Conservation (phyloP, 257 asterid species). For the Parsonsia alboflavescens region DNA sequence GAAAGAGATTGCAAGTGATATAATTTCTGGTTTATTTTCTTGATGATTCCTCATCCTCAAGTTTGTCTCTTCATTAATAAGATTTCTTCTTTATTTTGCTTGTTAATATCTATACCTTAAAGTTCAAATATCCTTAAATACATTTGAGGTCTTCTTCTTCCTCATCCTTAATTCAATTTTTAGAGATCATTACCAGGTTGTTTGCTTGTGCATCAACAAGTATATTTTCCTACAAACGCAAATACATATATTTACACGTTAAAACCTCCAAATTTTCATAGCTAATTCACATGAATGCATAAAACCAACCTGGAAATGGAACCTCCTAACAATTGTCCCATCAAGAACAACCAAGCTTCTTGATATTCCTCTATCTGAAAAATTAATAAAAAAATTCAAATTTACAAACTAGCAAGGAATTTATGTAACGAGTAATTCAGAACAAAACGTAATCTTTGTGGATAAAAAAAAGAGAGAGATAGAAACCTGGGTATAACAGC, state of each 20-base stretch:
- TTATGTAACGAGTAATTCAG: neutral
- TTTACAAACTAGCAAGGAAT: neutral
- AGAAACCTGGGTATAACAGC: conserved; percentile 7
- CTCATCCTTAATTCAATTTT: neutral
- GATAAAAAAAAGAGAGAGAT: neutral
- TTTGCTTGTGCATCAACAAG: neutral
- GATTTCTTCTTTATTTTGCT: neutral
- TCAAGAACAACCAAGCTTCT: conserved; percentile 10
- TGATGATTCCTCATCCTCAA: neutral
- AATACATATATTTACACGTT: neutral
- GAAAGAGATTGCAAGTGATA: neutral
- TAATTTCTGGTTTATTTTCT: neutral
- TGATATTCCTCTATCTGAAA: conserved; percentile 29
- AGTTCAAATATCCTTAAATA: neutral
- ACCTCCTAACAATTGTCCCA: conserved; percentile 8
- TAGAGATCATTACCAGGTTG: neutral
- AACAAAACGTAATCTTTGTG: neutral
- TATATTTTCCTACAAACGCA: neutral
- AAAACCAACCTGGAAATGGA: conserved; percentile 18
- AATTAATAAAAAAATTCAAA: neutral
- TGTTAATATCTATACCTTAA: neutral
- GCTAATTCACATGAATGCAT: neutral
- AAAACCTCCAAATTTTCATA: neutral
- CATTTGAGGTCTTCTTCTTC: neutral
- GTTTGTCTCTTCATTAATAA: neutral